Conservation (phyloP, 2,329 filamentous ascomycete species). For the Phialophora expanda region DNA sequence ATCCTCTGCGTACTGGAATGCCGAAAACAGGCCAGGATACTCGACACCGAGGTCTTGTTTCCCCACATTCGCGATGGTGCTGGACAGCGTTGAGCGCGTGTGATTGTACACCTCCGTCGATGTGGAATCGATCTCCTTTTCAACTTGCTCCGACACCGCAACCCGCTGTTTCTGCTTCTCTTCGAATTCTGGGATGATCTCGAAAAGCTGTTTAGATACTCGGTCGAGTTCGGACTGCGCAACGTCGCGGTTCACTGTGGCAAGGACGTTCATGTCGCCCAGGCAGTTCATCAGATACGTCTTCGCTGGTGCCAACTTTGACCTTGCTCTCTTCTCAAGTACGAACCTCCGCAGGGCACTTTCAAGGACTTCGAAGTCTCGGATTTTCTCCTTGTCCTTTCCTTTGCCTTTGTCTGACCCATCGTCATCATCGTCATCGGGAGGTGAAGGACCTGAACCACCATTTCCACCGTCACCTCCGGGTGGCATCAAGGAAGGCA, state of each 20-base stretch:
- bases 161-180: conserved; percentile 78
- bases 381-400: conserved; percentile 84
- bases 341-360: conserved; percentile 89
- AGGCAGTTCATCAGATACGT: conserved; percentile 95
- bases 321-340: conserved; percentile 90
- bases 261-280: conserved; percentile 81
- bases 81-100: conserved; percentile 74
- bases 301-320: conserved; percentile 92
- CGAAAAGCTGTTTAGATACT: conserved; percentile 77
- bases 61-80: conserved; percentile 77
- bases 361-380: conserved; percentile 89
- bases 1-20: conserved; percentile 91
- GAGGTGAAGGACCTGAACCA: conserved; percentile 46
- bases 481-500: conserved; percentile 60
- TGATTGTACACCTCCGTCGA: conserved; percentile 85
- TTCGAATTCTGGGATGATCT: conserved; percentile 84
- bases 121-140: conserved; percentile 80
- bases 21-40: conserved; percentile 83
- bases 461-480: conserved; percentile 61
- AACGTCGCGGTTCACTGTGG: conserved; percentile 84
- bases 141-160: conserved; percentile 80
- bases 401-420: conserved; percentile 77
- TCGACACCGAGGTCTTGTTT: conserved; percentile 78
- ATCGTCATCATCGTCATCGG: conserved; percentile 59
- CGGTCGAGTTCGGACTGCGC: conserved; percentile 83